phyloP scores from a whole-genome alignment of 108 stramenopile genomes.

The Skeletonema marinoi region DNA sequence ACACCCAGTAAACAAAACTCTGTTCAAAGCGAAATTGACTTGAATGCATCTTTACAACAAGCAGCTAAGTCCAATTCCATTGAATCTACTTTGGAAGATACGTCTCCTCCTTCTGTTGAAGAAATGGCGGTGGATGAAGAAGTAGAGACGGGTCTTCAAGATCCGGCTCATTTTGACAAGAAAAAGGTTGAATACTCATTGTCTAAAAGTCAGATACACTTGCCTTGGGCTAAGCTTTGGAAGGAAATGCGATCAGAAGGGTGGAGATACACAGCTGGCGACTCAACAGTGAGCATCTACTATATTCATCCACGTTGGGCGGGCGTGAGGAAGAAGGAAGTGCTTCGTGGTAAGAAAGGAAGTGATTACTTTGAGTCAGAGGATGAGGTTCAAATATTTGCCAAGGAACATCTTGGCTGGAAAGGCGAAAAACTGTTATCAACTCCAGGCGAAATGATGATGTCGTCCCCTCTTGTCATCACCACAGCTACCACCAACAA shows the following conservation, averaged over 20 bases:
- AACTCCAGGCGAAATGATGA: not conserved
- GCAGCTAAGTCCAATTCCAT: not conserved
- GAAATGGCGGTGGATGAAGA: conserved; percentile 30
- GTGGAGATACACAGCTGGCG: not conserved
- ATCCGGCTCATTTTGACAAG: not conserved
- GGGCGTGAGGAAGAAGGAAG: conserved; percentile 13
- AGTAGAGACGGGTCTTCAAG: conserved; percentile 15
- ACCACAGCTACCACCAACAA: not conserved
- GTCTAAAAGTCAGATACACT: conserved; percentile 16
- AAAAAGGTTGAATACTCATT: not conserved
- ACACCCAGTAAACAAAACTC: not conserved
- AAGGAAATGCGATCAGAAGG: conserved; percentile 18
- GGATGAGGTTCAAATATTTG: conserved; percentile 4
- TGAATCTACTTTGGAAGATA: not conserved
- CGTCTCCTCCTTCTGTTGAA: conserved; percentile 24
- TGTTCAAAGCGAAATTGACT: not conserved
- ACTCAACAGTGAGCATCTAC: not conserved
- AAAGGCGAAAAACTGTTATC: conserved; percentile 1
- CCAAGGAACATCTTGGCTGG: conserved; percentile 26
- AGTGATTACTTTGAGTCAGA: conserved; percentile 27
- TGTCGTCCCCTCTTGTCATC: not conserved
- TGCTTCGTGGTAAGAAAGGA: conserved; percentile 14
- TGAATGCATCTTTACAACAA: not conserved
- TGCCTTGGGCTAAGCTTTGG: conserved; percentile 15
- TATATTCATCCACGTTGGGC: conserved; percentile 11